Percentiles rank a stretch among this genome's conserved stretches.
Evolutionary conservation across 805 yeast genomes (phyloP).

Genomic region (Hanseniaspora hatyaiensis): DNA sequence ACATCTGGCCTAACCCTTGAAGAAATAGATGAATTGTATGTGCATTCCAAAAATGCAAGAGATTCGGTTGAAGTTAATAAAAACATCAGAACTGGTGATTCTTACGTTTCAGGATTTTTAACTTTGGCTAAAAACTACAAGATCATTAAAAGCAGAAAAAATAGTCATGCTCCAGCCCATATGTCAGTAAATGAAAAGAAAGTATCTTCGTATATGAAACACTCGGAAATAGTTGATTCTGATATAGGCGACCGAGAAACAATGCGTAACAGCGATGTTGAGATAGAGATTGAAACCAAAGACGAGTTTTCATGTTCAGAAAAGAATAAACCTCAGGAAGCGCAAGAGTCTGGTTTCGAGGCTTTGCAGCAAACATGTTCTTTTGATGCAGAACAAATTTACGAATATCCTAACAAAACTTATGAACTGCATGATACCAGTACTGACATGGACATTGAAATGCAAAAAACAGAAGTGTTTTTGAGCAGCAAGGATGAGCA

Average conservation of each 20-base stretch:
- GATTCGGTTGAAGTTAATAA: constrained; percentile 37
- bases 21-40: constrained; percentile 67
- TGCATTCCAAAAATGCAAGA: constrained; percentile 45
- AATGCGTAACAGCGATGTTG: not conserved
- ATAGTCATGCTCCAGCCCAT: not conserved
- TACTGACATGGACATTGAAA: too few species aligned
- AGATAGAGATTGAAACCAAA: not conserved
- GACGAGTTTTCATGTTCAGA: not conserved
- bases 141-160: not conserved
- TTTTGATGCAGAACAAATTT: too few species aligned
- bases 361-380: too few species aligned
- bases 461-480: too few species aligned
- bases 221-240: not conserved
- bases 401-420: not conserved
- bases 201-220: too few species aligned
- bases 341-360: not conserved
- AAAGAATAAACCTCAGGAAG: not conserved
- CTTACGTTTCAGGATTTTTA: constrained; percentile 15
- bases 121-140: constrained; percentile 13
- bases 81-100: constrained; percentile 12
- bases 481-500: not conserved
- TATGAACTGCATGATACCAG: too few species aligned
- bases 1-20: constrained; percentile 72
- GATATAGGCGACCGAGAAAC: constrained; percentile 5
- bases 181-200: not conserved